Evolutionary conservation across 2,329 filamentous ascomycete species (phyloP), one percentile per base, ranked within the genome.

Genomic region (Dactylella cylindrospora): DNA sequence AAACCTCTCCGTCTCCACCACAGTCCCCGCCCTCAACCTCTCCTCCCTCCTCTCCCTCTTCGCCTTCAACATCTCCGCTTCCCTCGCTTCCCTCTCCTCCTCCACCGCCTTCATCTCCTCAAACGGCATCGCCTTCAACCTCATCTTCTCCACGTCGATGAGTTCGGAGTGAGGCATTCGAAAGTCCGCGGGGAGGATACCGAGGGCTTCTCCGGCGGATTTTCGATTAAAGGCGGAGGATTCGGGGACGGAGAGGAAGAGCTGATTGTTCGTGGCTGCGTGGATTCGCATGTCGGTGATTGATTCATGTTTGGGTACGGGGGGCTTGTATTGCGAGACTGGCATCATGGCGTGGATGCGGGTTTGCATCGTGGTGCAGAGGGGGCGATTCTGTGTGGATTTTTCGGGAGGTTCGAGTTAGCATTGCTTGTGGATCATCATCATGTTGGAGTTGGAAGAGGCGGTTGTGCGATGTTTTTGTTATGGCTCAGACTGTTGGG

Each of bases 141-240:
- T 65, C 32, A 79, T 76, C 65, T 73, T 74, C 69, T 83, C 79
- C 73, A 81, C 76, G 17, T 74, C 65, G 46, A 85, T 77, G 20
- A 85, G 76, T 69, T 85, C 79, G 3, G 79, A 80, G 67, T 85
- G 81, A 25, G 81, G 82, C 40, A 84, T 79, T 60, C 82, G 78
- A 60, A 76, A 71, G 69, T 86, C 83, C 1, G 80, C 77, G 0
- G 83, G 78, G 6, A 84, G 76, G 70, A 86, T 76, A 15, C 68
- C 68, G 9, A 70, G 65, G 13, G 67, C 66, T 12, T 67, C 61
- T 15, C 65, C 67, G 17, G 68, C 68, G 38, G 68, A 65, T 17
- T 55, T 62, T 20, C 68, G 66, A n/a, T 65, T 68, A 59, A 67
- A 69, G 35, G 64, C 41, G 28, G 66, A 65, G 39, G 68, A 69